These are phyloP conservation scores for Ceratobasidium sp. DNA, from an alignment of 1,284 basidiomycete species.

Conservation along the genomic window DNA sequence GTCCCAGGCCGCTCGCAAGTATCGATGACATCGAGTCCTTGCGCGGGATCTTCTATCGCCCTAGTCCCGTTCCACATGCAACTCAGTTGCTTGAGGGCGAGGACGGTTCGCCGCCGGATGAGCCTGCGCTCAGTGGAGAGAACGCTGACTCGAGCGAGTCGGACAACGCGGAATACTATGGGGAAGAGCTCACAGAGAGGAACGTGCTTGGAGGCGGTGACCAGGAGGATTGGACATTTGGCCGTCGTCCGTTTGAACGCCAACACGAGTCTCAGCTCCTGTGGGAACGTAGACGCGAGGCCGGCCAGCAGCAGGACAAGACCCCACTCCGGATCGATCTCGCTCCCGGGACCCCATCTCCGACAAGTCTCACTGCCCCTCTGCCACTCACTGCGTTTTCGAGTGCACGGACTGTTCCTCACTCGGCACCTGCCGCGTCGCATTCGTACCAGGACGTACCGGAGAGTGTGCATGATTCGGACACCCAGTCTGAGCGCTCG, in stretches of 20 bases:
- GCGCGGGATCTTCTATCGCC: constrained; percentile 39
- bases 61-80: constrained; percentile 20
- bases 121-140: constrained; percentile 9
- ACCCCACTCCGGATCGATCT: constrained; percentile 36
- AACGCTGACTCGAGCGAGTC: background rate
- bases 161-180: background rate
- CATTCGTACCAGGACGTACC: constrained; percentile 25
- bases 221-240: constrained; percentile 41
- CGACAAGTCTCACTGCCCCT: constrained; percentile 2
- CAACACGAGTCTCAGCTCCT: constrained; percentile 9
- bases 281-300: constrained; percentile 24
- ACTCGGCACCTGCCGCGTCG: background rate
- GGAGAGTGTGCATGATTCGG: constrained; percentile 42
- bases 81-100: background rate
- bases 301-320: constrained; percentile 2
- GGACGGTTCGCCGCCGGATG: constrained; percentile 10
- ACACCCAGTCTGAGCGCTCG: constrained; percentile 35
- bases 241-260: constrained; percentile 22
- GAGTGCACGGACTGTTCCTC: background rate
- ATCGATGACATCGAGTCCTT: constrained; percentile 39
- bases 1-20: constrained; percentile 24
- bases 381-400: background rate
- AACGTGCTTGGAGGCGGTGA: background rate
- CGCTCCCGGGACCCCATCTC: constrained; percentile 38
- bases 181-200: background rate